Conservation (phyloP, 148 eudicot genomes). For the Dianthus caryophyllus region DNA sequence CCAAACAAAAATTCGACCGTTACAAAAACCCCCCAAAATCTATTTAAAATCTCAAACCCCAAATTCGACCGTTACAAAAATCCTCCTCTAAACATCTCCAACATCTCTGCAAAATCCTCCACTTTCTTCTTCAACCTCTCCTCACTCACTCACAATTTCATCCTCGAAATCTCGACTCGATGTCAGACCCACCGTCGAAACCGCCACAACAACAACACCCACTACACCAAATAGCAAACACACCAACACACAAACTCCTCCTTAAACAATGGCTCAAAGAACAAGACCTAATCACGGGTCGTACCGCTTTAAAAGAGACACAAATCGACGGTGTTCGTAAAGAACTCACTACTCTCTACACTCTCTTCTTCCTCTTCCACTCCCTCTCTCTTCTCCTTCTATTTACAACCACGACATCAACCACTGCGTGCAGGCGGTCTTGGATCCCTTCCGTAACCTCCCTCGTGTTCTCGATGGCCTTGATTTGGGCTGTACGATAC, state of each 20-base stretch:
- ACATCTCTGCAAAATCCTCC: neutral
- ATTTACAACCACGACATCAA: conserved; percentile 38
- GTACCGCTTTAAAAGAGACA: conserved; percentile 64
- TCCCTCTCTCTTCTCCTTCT: conserved; percentile 57
- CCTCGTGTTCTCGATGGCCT: conserved; percentile 47
- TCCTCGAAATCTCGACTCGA: conserved; percentile 7
- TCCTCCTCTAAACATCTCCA: neutral
- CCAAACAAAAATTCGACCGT: conserved; percentile 21
- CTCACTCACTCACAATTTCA: conserved; percentile 2
- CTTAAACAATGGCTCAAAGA: conserved; percentile 89
- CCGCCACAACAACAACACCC: conserved; percentile 50
- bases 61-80: conserved; percentile 23
- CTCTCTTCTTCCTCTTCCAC: conserved; percentile 77
- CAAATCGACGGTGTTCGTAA: conserved; percentile 64
- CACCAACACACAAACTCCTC: conserved; percentile 86
- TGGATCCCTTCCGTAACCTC: conserved; percentile 77
- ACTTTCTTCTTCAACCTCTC: conserved; percentile 1
- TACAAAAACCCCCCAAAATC: neutral
- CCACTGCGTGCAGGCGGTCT: conserved; percentile 39
- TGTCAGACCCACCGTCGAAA: conserved; percentile 27
- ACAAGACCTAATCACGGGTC: conserved; percentile 57
- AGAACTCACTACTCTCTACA: conserved; percentile 68
- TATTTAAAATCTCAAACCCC: neutral
- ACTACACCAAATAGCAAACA: conserved; percentile 70
- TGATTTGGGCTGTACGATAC: conserved; percentile 70